Conservation (phyloP, 768 basidiomycete species). For the Ramaria sp. region DNA sequence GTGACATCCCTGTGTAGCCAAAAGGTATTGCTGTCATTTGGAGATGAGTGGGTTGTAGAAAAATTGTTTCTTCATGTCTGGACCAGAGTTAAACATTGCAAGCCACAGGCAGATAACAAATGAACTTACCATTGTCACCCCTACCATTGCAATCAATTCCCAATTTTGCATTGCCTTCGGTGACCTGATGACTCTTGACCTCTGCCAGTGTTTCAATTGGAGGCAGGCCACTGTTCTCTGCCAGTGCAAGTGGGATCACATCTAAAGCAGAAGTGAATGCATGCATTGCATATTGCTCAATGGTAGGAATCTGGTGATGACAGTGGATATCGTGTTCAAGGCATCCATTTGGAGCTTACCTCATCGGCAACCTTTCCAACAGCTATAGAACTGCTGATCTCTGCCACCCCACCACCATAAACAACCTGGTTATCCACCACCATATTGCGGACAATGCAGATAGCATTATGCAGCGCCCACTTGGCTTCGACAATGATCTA, state of each 20-base stretch:
- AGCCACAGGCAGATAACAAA: background rate
- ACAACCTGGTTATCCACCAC: constrained; percentile 94
- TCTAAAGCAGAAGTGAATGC: constrained; percentile 96
- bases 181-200: constrained; percentile 87
- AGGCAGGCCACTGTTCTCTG: constrained; percentile 93
- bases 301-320: constrained; percentile 67
- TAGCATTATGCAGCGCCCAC: constrained; percentile 92
- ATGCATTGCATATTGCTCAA: constrained; percentile 99
- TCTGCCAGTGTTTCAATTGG: constrained; percentile 97
- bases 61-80: constrained; percentile 97
- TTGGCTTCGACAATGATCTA: constrained; percentile 99
- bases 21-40: constrained; percentile 91
- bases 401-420: constrained; percentile 96
- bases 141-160: constrained; percentile 89
- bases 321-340: background rate
- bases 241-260: constrained; percentile 88
- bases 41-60: constrained; percentile 97
- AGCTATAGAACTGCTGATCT: constrained; percentile 90
- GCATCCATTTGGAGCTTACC: constrained; percentile 28
- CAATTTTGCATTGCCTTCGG: constrained; percentile 70
- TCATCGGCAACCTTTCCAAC: constrained; percentile 93
- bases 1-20: constrained; percentile 79
- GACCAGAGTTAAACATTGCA: background rate
- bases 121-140: constrained; percentile 69
- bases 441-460: constrained; percentile 93